Percentiles rank a stretch among this genome's conserved stretches.
phyloP scores from a whole-genome alignment of 331 rosid species.

The Acacia concinna region DNA sequence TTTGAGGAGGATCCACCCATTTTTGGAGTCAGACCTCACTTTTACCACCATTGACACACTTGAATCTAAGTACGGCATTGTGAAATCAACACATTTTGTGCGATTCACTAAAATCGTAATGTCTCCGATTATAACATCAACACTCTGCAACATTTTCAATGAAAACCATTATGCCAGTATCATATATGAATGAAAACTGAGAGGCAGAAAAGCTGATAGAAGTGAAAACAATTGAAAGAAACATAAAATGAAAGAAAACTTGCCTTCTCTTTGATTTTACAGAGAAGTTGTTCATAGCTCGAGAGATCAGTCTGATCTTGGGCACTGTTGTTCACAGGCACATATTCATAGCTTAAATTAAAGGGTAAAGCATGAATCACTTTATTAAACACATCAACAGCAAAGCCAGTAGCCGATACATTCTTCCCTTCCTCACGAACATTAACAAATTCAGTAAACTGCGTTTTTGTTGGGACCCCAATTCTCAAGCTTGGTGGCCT shows the following conservation, averaged over 20 bases:
- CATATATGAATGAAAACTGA: background rate
- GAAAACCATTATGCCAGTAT: background rate
- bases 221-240: background rate
- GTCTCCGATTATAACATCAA: background rate
- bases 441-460: background rate
- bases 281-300: conserved; percentile 1
- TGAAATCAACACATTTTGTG: background rate
- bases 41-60: background rate
- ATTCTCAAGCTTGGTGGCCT: conserved; percentile 33
- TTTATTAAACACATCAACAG: conserved; percentile 19
- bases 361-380: conserved; percentile 19
- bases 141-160: background rate
- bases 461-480: conserved; percentile 26
- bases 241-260: background rate
- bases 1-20: background rate
- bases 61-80: background rate
- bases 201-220: background rate
- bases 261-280: background rate
- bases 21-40: background rate
- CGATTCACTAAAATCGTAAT: background rate
- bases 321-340: background rate
- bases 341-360: background rate
- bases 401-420: background rate
- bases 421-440: background rate
- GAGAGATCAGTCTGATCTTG: background rate